Evolutionary conservation across 2,329 filamentous ascomycete species (phyloP).

Genomic region (Ceratocystis lukuohia): DNA sequence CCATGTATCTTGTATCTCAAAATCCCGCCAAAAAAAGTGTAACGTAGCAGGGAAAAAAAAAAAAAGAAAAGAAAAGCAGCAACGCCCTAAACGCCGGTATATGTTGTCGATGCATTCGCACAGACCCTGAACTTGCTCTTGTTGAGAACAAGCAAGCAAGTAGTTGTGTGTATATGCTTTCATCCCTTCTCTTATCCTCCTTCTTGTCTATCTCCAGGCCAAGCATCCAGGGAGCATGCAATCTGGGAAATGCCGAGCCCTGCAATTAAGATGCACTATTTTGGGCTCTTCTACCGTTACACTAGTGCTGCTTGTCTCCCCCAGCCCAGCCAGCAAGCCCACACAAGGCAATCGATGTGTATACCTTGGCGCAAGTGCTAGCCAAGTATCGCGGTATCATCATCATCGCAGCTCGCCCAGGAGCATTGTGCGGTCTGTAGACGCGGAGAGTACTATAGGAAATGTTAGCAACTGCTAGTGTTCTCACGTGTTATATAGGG

Average conservation of each 20-base stretch:
- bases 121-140: neutral
- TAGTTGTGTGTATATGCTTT: neutral
- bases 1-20: neutral
- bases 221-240: neutral
- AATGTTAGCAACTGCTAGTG: conserved; percentile 26
- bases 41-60: neutral
- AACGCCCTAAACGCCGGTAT: conserved; percentile 10
- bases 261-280: neutral
- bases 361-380: neutral
- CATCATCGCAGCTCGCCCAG: conserved; percentile 53
- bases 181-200: neutral
- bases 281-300: neutral
- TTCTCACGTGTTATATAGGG: too few relatives aligned
- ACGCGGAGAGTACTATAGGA: conserved; percentile 65
- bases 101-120: conserved; percentile 6
- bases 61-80: neutral
- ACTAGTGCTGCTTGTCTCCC: neutral
- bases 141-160: neutral
- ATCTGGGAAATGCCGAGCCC: neutral
- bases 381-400: neutral
- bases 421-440: conserved; percentile 75
- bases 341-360: neutral
- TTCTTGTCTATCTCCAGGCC: neutral
- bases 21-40: neutral
- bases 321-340: neutral